These are phyloP conservation scores for Corchorus olitorius DNA, from an alignment of 345 rosid species.

Conservation along the genomic window DNA sequence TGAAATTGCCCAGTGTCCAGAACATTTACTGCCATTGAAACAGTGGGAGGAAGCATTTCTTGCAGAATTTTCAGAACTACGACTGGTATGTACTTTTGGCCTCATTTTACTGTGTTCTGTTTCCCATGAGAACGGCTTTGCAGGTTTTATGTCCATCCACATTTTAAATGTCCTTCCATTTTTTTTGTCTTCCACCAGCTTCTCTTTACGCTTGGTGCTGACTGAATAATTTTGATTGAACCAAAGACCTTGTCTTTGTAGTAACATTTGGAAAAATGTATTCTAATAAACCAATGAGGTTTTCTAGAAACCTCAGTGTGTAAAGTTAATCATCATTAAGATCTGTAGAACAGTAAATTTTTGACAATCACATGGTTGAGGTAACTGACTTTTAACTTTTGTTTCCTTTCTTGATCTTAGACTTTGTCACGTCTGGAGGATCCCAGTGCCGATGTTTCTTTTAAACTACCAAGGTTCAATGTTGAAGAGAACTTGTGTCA, in stretches of 20 bases:
- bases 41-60: conserved; percentile 90
- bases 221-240: conserved; percentile 3
- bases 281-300: not conserved
- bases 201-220: not conserved
- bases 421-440: conserved; percentile 36
- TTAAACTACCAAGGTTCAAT: not conserved
- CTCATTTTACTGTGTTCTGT: not conserved
- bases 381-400: conserved; percentile 20
- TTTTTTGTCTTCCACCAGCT: not conserved
- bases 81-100: conserved; percentile 45
- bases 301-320: not conserved
- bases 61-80: conserved; percentile 70
- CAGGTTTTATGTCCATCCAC: not conserved
- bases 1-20: conserved; percentile 72
- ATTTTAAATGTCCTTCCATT: not conserved
- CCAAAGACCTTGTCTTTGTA: not conserved
- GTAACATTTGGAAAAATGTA: not conserved
- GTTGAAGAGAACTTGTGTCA: conserved; percentile 27
- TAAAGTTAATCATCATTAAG: not conserved
- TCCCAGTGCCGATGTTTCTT: conserved; percentile 23
- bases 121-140: not conserved
- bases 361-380: not conserved
- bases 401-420: conserved; percentile 37
- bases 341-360: not conserved
- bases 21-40: conserved; percentile 60